Percentiles rank a stretch among this genome's conserved stretches.
These are phyloP conservation scores for Blastocystis hominis DNA, from an alignment of 352 stramenopile species.

Conservation along the genomic window DNA sequence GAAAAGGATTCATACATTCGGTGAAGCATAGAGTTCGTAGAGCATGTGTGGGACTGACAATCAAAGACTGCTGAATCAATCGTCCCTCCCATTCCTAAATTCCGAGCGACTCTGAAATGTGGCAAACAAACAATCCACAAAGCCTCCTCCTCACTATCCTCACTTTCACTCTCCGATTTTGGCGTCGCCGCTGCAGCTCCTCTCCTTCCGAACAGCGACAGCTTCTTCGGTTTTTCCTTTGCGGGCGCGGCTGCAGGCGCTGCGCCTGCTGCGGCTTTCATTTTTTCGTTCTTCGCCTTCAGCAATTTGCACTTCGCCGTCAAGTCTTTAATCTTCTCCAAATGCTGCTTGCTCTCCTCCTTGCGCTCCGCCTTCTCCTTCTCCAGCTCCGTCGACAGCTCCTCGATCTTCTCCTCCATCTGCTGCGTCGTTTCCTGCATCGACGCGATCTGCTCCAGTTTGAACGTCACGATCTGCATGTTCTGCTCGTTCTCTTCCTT, in stretches of 20 bases:
- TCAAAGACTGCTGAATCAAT: too few relatives aligned
- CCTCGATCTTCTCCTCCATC: conserved; percentile 9
- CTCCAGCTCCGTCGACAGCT: conserved; percentile 19
- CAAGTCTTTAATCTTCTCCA: background rate
- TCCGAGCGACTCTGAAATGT: too few relatives aligned
- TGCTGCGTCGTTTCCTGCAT: conserved; percentile 45
- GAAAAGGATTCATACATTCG: too few relatives aligned
- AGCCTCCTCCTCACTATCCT: conserved; percentile 14
- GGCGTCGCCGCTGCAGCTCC: background rate
- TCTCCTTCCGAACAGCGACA: background rate
- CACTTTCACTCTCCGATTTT: background rate
- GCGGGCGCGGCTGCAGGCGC: background rate
- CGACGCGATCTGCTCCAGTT: conserved; percentile 32
- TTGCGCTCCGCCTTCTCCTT: background rate
- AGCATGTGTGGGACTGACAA: too few relatives aligned
- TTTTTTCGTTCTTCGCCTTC: background rate
- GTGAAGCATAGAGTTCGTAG: too few relatives aligned
- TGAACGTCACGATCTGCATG: conserved; percentile 14
- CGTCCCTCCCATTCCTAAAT: too few relatives aligned
- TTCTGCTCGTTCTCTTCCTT: conserved; percentile 53
- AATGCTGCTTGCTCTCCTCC: background rate
- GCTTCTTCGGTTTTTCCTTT: conserved; percentile 14
- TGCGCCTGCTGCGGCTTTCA: background rate
- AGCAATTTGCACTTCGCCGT: background rate
- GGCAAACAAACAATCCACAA: background rate